Conservation (phyloP, 2,329 filamentous ascomycete genomes). For the Thelonectria blattea region DNA sequence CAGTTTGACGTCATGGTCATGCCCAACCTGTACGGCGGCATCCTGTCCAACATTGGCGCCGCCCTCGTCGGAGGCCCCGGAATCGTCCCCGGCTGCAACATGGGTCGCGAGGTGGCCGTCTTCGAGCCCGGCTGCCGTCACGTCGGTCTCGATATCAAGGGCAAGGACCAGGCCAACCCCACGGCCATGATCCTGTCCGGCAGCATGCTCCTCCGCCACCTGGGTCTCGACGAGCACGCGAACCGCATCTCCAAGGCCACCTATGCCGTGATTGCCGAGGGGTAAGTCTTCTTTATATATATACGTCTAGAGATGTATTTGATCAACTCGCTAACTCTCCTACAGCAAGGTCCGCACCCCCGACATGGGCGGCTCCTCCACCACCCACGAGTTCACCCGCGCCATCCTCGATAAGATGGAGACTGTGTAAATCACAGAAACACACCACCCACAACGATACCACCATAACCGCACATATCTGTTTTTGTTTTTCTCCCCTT, state of each 20-base stretch:
- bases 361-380: slow-evolving; percentile 92
- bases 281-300: slow-evolving; percentile 66
- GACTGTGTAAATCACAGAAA: slow-evolving; percentile 59
- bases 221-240: slow-evolving; percentile 96
- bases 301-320: background rate
- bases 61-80: slow-evolving; percentile 96
- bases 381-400: slow-evolving; percentile 93
- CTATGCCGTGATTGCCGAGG: slow-evolving; percentile 82
- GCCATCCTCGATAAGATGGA: slow-evolving; percentile 98
- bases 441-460: slow-evolving; percentile 30
- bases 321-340: slow-evolving; percentile 49
- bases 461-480: slow-evolving; percentile 26
- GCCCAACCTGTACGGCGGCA: slow-evolving; percentile 99
- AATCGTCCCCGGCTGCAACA: slow-evolving; percentile 98
- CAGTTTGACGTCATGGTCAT: slow-evolving; percentile 99
- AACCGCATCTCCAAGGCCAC: slow-evolving; percentile 94
- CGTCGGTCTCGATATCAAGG: slow-evolving; percentile 99
- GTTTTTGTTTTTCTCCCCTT: slow-evolving; percentile 22
- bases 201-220: slow-evolving; percentile 95
- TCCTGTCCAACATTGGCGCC: slow-evolving; percentile 97
- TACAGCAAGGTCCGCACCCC: slow-evolving; percentile 84
- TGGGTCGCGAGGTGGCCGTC: slow-evolving; percentile 97
- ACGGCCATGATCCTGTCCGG: slow-evolving; percentile 94
- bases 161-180: slow-evolving; percentile 99
- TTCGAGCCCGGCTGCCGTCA: slow-evolving; percentile 99